Evolutionary conservation across 768 basidiomycete species (phyloP), one percentile per base, ranked within the genome.

Genomic region (Amyloporia xantha): DNA sequence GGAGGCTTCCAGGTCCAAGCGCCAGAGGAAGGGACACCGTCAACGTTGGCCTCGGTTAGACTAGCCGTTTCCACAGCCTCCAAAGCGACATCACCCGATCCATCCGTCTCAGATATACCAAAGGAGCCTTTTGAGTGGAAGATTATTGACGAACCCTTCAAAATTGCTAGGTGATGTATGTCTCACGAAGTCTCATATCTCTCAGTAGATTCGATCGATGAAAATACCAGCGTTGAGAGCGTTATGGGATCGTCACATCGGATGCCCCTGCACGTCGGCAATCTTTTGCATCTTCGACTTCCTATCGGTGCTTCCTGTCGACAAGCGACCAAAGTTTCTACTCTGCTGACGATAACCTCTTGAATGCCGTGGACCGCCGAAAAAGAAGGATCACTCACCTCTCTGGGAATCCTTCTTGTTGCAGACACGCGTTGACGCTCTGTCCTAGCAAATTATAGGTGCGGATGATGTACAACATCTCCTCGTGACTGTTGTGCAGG

Each of bases 361-460:
- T n/a, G n/a, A n/a, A n/a, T n/a, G n/a, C n/a, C n/a, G n/a, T n/a
- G 2, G n/a, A n/a, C n/a, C 2, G 35, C 37, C 2, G 2, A 38
- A 19, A 4, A 6, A 27, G n/a, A 12, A n/a, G n/a, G 7, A 10
- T 12, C 35, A 3, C 4, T 56, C 68, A 37, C 54, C 89, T 90
- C 79, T 99, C 96, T 3, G 96, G 96, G 75, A 94, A 98, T 2
- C 93, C 95, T 64, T 98, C 98, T 72, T 97, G 91, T 59, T 98
- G 96, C 52, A 99, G 66, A 64, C 98, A 99, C 3, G 85, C 89
- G 51, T 98, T 98, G 61, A 99, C 97, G 61, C 92, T 93, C 69
- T 98, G 96, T 5, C 96, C 96, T 52, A 99, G 81, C 17, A 99
- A 77, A 61, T 91, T 97, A 28, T 88, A 91, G 2, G 89, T 97